Conservation (phyloP, 192 early-diverging fungal genomes). For the Linnemannia elongata region DNA sequence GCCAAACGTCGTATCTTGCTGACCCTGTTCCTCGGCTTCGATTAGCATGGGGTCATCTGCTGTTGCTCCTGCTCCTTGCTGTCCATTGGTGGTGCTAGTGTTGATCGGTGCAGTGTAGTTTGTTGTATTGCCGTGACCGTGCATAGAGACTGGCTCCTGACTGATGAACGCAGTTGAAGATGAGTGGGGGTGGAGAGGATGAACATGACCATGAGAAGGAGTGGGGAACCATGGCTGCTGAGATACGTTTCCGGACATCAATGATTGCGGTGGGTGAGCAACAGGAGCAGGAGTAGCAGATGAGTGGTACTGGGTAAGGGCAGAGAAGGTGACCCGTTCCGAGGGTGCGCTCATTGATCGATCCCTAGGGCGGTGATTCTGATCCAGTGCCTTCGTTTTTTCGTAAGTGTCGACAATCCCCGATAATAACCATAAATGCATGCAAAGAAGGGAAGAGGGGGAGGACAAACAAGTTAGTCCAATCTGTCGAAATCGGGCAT, state of each 20-base stretch:
- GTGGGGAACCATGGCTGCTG: neutral
- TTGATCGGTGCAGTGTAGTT: no score
- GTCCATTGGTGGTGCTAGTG: no score
- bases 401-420: neutral
- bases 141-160: neutral
- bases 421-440: neutral
- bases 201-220: neutral
- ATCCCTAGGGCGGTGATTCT: neutral
- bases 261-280: neutral
- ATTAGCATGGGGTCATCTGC: slow-evolving; percentile 17
- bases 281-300: neutral
- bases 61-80: neutral
- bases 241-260: neutral
- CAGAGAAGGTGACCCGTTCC: neutral
- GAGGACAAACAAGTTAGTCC: neutral
- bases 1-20: slow-evolving; percentile 16
- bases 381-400: neutral
- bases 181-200: neutral
- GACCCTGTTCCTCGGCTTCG: neutral
- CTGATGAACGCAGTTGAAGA: neutral
- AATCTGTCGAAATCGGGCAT: neutral
- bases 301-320: no score
- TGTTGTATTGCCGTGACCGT: neutral
- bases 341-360: neutral
- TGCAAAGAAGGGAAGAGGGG: neutral